Conservation (phyloP, 225 moss, liverwort and hornwort genomes). For the Thuidium tamariscinum region DNA sequence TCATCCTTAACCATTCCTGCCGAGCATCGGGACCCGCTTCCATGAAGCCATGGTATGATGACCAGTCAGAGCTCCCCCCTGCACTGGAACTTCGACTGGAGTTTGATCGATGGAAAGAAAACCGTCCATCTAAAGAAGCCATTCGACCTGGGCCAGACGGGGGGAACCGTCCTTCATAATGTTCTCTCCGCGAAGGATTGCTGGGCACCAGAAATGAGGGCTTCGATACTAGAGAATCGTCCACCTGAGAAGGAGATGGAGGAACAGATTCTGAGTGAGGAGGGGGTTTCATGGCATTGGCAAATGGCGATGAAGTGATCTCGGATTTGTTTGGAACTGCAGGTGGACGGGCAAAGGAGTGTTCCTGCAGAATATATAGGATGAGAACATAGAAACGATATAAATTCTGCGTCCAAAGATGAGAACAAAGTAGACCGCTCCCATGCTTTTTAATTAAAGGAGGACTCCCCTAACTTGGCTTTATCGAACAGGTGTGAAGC, state of each 20-base stretch:
- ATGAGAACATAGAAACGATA: not conserved
- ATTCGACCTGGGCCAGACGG: constrained; percentile 37
- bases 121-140: constrained; percentile 40
- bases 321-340: constrained; percentile 43
- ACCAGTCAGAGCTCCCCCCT: constrained; percentile 62
- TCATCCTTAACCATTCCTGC: constrained; percentile 52
- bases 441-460: not conserved
- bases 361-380: constrained; percentile 32
- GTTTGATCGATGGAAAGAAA: constrained; percentile 60
- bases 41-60: constrained; percentile 56
- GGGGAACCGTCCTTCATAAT: constrained; percentile 52
- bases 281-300: constrained; percentile 20
- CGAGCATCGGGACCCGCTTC: constrained; percentile 58
- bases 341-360: constrained; percentile 36
- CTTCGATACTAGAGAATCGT: constrained; percentile 38
- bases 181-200: constrained; percentile 40
- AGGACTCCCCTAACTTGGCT: not conserved
- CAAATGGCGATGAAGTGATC: constrained; percentile 24
- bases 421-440: not conserved
- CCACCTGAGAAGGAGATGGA: constrained; percentile 45
- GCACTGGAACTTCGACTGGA: constrained; percentile 65
- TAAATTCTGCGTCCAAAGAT: not conserved
- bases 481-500: not conserved
- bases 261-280: constrained; percentile 6
- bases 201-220: constrained; percentile 40